Base-by-base conservation (phyloP, 306 rosid genomes). In the Prunus kanzakura region DNA sequence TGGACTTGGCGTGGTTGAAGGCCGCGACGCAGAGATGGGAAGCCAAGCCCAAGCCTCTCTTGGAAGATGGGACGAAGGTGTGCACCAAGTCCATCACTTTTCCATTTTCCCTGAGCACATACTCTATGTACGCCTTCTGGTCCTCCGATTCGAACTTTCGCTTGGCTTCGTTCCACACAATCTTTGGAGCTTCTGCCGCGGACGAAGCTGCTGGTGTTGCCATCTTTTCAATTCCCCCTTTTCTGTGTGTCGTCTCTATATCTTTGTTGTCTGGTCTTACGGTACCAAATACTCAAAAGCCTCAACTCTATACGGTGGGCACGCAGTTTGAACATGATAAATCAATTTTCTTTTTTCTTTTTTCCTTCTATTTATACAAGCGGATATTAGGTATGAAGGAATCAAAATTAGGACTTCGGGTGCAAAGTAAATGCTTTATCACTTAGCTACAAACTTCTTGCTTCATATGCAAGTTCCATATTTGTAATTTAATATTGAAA, bases 11-110 rank as follows among this genome's bases (percentile, higher is more conserved):
- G 79, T 91, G 97, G 67, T 85, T 80, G 83, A 92, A 94, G 60
- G 98, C 98, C 3, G 97, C 93, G 35, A 82, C 76, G 67, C 88
- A 86, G 82, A 94, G 96, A 20, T 60, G 96, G 32, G 91, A 85
- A 47, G 98, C 98, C 84, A 94, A 78, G 16, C 97, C 98, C 51
- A 92, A 67, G 20, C 97, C 97, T 75, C 98, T 79, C 80, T 89
- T 94, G 80, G 95, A 89, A 67, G 97, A 66, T 10, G 98, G 97
- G 0, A 94, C 98, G 41, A 52, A 92, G 71, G 98, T 92, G 84
- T 94, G 98, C 7, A 88, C 82, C 88, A 92, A 83, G 60, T 92
- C 96, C 87, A 94, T 78, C 6, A 86, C 92, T 65, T 82, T 90
- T 1, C 89, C 92, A 11, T 89, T 79, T 0, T 84, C 71, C 54